phyloP scores from a whole-genome alignment of 306 rosid genomes.

The Gastrolobium bilobum region DNA sequence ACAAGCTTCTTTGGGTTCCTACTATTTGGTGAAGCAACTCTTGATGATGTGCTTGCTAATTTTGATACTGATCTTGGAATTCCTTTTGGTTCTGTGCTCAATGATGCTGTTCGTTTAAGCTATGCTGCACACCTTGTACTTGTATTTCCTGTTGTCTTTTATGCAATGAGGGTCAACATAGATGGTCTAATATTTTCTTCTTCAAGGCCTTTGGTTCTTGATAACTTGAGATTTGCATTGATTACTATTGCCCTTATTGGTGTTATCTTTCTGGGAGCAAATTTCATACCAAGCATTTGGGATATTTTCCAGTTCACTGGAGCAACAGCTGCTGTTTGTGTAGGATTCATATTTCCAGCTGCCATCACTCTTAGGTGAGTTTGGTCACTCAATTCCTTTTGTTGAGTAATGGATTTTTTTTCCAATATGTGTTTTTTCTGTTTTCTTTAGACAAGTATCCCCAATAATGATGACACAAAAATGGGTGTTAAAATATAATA shows the following conservation, averaged over 20 bases:
- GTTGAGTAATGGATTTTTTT: constrained; percentile 2
- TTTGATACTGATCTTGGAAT: constrained; percentile 86
- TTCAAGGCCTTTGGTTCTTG: constrained; percentile 71
- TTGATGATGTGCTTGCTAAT: constrained; percentile 88
- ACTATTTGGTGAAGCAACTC: constrained; percentile 86
- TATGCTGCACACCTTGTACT: constrained; percentile 95
- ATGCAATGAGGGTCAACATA: constrained; percentile 75
- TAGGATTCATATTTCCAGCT: constrained; percentile 64
- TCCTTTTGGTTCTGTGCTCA: constrained; percentile 72
- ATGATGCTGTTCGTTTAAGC: constrained; percentile 83
- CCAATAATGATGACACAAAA: not conserved
- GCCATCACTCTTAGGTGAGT: constrained; percentile 57
- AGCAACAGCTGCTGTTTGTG: constrained; percentile 63
- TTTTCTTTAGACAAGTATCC: not conserved
- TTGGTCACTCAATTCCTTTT: constrained; percentile 20
- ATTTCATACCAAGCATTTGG: constrained; percentile 75
- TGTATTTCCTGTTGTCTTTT: constrained; percentile 88
- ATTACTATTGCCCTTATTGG: constrained; percentile 55
- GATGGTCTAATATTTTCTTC: constrained; percentile 82
- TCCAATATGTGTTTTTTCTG: not conserved
- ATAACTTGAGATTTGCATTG: constrained; percentile 71
- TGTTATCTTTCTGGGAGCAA: constrained; percentile 61
- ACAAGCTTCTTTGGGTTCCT: constrained; percentile 94
- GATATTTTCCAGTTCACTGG: constrained; percentile 69
- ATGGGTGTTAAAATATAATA: not conserved